Evolutionary conservation across 257 asterid species (phyloP), one percentile per base, ranked within the genome.

Genomic region (Solanum ahanhuiri): DNA sequence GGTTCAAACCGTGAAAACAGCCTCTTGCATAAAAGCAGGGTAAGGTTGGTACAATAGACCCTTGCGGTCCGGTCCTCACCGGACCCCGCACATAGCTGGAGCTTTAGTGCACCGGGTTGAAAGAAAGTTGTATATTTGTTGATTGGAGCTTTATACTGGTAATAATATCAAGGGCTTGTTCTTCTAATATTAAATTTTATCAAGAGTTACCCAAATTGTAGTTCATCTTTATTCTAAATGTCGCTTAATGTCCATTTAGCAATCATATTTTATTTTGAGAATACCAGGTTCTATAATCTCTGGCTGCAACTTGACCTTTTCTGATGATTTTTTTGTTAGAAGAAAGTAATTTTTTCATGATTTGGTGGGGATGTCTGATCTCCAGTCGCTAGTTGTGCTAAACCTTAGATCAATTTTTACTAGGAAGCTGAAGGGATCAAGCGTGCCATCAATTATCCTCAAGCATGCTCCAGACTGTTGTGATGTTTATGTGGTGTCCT

Each of bases 401-500:
- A 84, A 25, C 25, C 14, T 41, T 34, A 1, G 18, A 39, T 45
- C 63, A 31, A n/a, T 17, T 84, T 63, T 83, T 66, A 66, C 34
- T 84, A 96, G 99, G 94, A 93, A 89, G 83, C 86, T 89, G 35
- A 89, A 89, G 90, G 93, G 92, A 83, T 87, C 89, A 35, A 91
- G 86, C 35, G 98, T 95, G 84, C 96, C 99, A 8, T 92, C 98
- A 84, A 79, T 91, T 87, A 91, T 95, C 88, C 94, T 93, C 84
- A 92, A 89, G 88, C 89, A 91, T 88, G 95, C 97, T 82, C 98
- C 95, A 86, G 91, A 86, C 6, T 86, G 91, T 39, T 95, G 98
- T 69, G 86, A 89, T 84, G 64, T 95, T 75, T 90, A 89, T 91
- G 96, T 94, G 86, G 91, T 96, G 84, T 92, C 94, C 69, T 87